Evolutionary conservation across 2,329 filamentous ascomycete genomes (phyloP).

Genomic region (Cercospora berteroae): DNA sequence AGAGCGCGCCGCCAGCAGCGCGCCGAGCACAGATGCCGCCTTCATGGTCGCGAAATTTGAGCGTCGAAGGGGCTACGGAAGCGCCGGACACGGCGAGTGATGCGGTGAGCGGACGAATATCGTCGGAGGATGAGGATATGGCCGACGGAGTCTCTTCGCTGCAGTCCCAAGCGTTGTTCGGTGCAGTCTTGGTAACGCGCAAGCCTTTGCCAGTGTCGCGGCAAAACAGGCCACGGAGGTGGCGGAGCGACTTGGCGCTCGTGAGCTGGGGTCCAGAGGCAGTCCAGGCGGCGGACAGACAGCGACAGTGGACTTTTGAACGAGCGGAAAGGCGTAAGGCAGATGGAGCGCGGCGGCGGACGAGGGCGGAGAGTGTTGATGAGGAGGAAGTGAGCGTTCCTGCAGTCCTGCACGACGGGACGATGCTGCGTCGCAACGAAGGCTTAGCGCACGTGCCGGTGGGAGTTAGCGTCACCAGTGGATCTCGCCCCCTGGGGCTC

Average conservation of each 20-base stretch:
- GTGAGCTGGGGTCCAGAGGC: background rate
- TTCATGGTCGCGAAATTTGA: slow-evolving; percentile 17
- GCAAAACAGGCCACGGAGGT: slow-evolving; percentile 8
- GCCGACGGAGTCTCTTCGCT: background rate
- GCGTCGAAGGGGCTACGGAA: background rate
- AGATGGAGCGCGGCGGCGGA: background rate
- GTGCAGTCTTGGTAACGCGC: slow-evolving; percentile 7
- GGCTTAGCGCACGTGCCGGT: background rate
- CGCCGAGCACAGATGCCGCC: slow-evolving; percentile 20
- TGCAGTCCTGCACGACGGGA: slow-evolving; percentile 4
- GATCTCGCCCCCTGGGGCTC: background rate
- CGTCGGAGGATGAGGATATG: background rate
- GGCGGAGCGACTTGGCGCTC: slow-evolving; percentile 12
- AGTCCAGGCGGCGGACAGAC: background rate
- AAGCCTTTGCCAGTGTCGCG: slow-evolving; percentile 12
- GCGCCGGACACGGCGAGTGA: background rate
- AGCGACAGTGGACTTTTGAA: background rate
- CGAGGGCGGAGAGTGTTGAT: background rate
- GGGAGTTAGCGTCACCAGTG: background rate
- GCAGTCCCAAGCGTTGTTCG: background rate
- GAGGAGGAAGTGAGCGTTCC: background rate
- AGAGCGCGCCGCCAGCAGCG: slow-evolving; percentile 26
- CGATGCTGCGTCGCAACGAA: background rate
- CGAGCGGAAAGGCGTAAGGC: background rate
- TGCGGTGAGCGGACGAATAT: background rate